Evolutionary conservation across 106 monocot species (phyloP).

Genomic region (Ottelia alismoides): DNA sequence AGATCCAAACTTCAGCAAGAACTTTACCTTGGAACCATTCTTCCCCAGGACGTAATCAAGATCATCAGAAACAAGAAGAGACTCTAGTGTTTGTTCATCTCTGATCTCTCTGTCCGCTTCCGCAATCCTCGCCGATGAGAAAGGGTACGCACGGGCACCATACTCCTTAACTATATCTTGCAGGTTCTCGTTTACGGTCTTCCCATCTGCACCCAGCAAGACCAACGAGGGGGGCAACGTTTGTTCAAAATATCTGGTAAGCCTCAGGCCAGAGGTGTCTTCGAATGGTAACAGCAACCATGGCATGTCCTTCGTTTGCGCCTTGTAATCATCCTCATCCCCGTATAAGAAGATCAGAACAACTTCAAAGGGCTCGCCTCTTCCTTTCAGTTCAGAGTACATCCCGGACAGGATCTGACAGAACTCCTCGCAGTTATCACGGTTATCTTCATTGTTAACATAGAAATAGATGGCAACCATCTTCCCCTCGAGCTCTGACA

Average conservation of each 20-base stretch:
- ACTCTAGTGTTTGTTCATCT: too few relatives aligned
- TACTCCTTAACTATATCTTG: too few relatives aligned
- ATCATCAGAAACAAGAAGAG: constrained; percentile 32
- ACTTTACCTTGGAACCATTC: constrained; percentile 35
- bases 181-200: constrained; percentile 39
- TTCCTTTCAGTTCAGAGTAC: constrained; percentile 51
- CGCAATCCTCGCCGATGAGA: constrained; percentile 31
- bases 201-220: constrained; percentile 58
- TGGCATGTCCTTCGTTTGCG: too few relatives aligned
- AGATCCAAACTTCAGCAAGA: too few relatives aligned
- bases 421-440: constrained; percentile 21
- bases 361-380: constrained; percentile 53
- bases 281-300: too few relatives aligned
- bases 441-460: constrained; percentile 15
- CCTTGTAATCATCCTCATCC: constrained; percentile 30
- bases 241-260: constrained; percentile 50
- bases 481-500: constrained; percentile 63
- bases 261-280: too few relatives aligned
- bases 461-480: constrained; percentile 41
- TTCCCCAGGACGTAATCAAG: constrained; percentile 56
- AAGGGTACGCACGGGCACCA: constrained; percentile 58
- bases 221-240: constrained; percentile 31
- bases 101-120: constrained; percentile 34
- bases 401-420: constrained; percentile 16
- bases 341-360: constrained; percentile 44